Evolutionary conservation across 83 land plant species (phyloP), one percentile per base, ranked within the genome.

Genomic region (Picea abies): DNA sequence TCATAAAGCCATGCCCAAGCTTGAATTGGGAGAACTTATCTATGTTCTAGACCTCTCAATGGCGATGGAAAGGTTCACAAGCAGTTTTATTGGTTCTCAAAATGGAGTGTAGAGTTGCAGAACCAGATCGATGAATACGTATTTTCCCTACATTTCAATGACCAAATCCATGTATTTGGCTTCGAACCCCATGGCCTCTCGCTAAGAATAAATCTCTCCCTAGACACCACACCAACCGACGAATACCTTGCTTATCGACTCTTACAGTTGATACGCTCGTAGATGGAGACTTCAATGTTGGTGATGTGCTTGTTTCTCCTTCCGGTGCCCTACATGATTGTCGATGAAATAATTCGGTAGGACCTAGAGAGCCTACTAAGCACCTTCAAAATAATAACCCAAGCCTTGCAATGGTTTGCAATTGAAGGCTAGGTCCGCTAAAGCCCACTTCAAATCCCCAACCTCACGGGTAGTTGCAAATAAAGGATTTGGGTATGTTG

Each of bases 281-380:
- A 86, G 72, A 79, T 93, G 88, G 80, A 71, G 41, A 29, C 81
- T 41, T 79, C 96, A 62, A 9, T 83, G 39, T 71, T 90, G 39
- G 63, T 65, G 41, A 58, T 58, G 82, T 89, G 88, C 22, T 85
- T 90, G 37, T 6, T 81, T 26, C 92, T 89, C 68, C 56, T 79
- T 22, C 23, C 92, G 47, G 84, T 94, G 22, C 88, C 89, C 12
- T 82, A 88, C 84, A 41, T 79, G 23, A 63, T 89, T 25, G 91
- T 98, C 41, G 99, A 98, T 76, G 71, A 82, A 25, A 78, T 94
- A 49, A 63, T 98, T 29, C 79, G 52, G 15, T 35, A 83, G 35
- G 92, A 94, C 52, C 83, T 92, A 76, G 76, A 85, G 12, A 20
- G 87, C 35, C 35, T 78, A 39, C 76, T 76, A 3, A 41, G 81